Evolutionary conservation across 345 rosid species (phyloP).

Genomic region (Excoecaria cochinchinensis): DNA sequence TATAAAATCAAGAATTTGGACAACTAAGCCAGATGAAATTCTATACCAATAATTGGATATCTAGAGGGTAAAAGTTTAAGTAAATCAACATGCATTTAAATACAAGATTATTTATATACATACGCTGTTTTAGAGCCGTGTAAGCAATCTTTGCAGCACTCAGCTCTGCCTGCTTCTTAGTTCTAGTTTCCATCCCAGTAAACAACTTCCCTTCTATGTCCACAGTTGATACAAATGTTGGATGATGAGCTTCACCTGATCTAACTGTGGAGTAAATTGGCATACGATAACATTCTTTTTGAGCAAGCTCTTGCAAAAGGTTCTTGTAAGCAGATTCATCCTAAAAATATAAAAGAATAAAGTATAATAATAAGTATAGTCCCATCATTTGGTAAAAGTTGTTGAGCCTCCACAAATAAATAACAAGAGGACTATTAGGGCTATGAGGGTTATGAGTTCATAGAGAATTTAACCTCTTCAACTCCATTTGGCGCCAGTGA

Average conservation of each 20-base stretch:
- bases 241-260: conserved; percentile 51
- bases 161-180: conserved; percentile 61
- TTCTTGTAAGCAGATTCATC: conserved; percentile 53
- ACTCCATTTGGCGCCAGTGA: conserved; percentile 30
- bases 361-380: background rate
- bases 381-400: background rate
- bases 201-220: conserved; percentile 41
- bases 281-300: conserved; percentile 36
- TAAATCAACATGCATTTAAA: background rate
- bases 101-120: conserved; percentile 9
- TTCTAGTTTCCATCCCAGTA: conserved; percentile 47
- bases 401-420: background rate
- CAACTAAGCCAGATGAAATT: background rate
- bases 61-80: background rate
- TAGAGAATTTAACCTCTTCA: conserved; percentile 39
- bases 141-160: conserved; percentile 74
- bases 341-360: conserved; percentile 24
- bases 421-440: background rate
- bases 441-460: background rate
- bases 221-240: conserved; percentile 48
- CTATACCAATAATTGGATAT: background rate
- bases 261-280: conserved; percentile 45
- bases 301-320: conserved; percentile 58
- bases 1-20: background rate
- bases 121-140: conserved; percentile 34